These are phyloP conservation scores for Dactylella cylindrospora DNA, from an alignment of 2,329 filamentous ascomycete species.

Conservation along the genomic window DNA sequence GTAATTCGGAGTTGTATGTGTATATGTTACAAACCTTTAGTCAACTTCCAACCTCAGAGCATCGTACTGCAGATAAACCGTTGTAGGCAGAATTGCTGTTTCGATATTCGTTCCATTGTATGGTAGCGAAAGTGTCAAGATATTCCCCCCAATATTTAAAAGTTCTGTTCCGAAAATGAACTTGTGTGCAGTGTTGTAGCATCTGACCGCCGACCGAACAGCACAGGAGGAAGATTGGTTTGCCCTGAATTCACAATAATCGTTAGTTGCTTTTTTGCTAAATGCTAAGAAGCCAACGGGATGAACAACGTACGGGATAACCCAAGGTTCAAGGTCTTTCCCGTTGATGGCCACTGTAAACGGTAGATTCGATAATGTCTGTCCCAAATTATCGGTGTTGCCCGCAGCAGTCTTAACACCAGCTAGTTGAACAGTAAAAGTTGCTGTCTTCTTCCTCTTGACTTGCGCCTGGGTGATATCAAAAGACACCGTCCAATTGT, in stretches of 20 bases:
- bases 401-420: constrained; percentile 65
- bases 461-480: constrained; percentile 55
- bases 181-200: constrained; percentile 64
- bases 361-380: constrained; percentile 60
- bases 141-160: constrained; percentile 59
- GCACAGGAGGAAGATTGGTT: constrained; percentile 56
- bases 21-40: constrained; percentile 46
- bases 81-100: constrained; percentile 59
- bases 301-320: constrained; percentile 58
- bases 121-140: constrained; percentile 62
- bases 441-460: constrained; percentile 56
- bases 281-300: background rate
- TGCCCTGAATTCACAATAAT: constrained; percentile 60
- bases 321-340: constrained; percentile 55
- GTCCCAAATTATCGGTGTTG: constrained; percentile 63
- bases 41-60: constrained; percentile 62
- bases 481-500: constrained; percentile 64
- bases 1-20: no score
- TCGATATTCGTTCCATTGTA: constrained; percentile 63
- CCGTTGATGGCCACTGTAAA: constrained; percentile 58
- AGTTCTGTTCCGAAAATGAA: constrained; percentile 60
- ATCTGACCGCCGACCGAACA: constrained; percentile 62
- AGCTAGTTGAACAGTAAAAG: constrained; percentile 65
- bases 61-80: constrained; percentile 67
- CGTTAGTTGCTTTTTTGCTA: constrained; percentile 22